Percentiles rank a stretch among this genome's conserved stretches.
Evolutionary conservation across 495 filamentous ascomycete species (phyloP).

Genomic region (Daldinia decipiens): DNA sequence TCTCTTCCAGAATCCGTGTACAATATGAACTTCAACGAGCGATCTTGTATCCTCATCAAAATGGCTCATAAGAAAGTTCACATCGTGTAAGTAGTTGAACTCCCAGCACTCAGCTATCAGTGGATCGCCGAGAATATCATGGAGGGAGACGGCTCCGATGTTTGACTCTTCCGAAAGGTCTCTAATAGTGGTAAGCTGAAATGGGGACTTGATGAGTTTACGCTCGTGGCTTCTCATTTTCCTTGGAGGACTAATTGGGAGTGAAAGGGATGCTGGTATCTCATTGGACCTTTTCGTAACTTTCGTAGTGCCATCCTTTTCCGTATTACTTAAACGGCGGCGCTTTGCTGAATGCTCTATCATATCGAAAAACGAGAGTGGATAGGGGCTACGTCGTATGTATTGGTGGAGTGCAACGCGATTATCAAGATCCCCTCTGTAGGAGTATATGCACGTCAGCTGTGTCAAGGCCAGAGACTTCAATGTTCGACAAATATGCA

Average conservation of each 20-base stretch:
- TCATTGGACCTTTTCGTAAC: background rate
- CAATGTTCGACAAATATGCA: constrained; percentile 12
- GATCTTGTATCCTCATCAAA: constrained; percentile 76
- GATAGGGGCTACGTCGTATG: background rate
- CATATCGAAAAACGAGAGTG: constrained; percentile 20
- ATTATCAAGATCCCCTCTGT: background rate
- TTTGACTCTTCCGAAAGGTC: constrained; percentile 72
- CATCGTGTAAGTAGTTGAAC: constrained; percentile 87
- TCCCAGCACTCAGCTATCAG: constrained; percentile 88
- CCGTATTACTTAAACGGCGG: constrained; percentile 25
- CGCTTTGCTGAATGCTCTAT: constrained; percentile 42
- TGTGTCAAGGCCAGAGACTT: background rate
- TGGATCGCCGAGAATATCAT: constrained; percentile 81
- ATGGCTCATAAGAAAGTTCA: constrained; percentile 71
- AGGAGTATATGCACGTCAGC: background rate
- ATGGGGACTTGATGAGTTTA: constrained; percentile 64
- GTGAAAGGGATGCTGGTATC: constrained; percentile 46
- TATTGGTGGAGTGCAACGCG: background rate
- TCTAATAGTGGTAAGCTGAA: constrained; percentile 76
- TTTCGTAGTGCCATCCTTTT: constrained; percentile 1
- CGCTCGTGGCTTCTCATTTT: constrained; percentile 46
- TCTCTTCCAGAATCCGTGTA: constrained; percentile 89
- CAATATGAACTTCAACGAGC: constrained; percentile 74
- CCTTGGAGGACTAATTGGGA: constrained; percentile 55
- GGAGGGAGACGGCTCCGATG: constrained; percentile 71